Evolutionary conservation across 164 flowering plant species (phyloP), one percentile per base, ranked within the genome.

Genomic region (Vitis amurensis): DNA sequence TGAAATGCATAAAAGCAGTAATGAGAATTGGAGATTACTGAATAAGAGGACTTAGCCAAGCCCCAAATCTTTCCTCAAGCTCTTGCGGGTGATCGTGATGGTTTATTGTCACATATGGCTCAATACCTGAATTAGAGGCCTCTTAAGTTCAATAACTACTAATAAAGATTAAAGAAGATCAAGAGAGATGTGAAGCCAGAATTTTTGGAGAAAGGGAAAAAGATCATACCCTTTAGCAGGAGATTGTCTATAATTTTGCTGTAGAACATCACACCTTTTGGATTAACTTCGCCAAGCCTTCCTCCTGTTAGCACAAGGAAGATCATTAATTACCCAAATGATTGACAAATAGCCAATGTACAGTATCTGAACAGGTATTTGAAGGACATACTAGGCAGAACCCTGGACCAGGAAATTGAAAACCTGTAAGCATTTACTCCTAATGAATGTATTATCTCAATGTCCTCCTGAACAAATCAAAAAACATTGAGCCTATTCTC

Each of bases 21-120:
- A 69, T 16, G 13, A 27, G 56, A 70, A 19, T 13, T 50, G 6
- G 48, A 27, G 50, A 60, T 50, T 67, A 86, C 87, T 83, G 88
- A 51, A 82, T 79, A 12, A 68, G 50, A 58, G 85, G 82, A 66
- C 81, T 85, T 29, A 87, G 84, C 86, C 87, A 85, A 48, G 82
- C 68, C 9, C 82, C 79, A 52, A 80, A 85, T 75, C 73, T 73
- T 3, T 82, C 81, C 27, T 84, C 86, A 1, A 85, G 83, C 66
- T 78, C 85, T 70, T 82, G 86, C 3, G 91, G 91, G 12, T 68
- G 1, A 30, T 87, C 88, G 17, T 27, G 8, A 69, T 87, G 91
- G 73, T 71, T 48, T 11, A 87, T 52, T 11, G 89, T 85, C 68
- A 85, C 82, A 68, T 82, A 81, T 8, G 85, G 89, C 51, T 79